Evolutionary conservation across 164 flowering plant species (phyloP).

Genomic region (Chimonanthus praecox): DNA sequence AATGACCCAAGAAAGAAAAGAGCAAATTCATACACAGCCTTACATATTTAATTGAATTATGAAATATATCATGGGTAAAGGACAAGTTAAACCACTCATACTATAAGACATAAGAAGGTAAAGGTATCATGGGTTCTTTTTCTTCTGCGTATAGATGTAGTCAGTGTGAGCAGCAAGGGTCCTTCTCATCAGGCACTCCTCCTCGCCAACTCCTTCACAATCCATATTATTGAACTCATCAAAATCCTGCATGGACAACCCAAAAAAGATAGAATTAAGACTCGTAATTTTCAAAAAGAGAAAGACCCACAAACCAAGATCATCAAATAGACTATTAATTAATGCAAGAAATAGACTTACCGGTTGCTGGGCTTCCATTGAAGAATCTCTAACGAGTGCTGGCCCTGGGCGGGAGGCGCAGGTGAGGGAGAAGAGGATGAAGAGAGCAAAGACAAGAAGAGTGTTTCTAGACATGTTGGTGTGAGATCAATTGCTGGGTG

Average conservation of each 20-base stretch:
- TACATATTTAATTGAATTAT: neutral
- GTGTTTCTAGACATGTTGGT: constrained; percentile 18
- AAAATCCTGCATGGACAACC: constrained; percentile 3
- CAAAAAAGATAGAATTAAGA: neutral
- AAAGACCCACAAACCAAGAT: neutral
- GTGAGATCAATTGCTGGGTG: neutral
- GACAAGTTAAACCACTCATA: neutral
- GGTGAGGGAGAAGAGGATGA: constrained; percentile 19
- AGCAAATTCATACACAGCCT: no score
- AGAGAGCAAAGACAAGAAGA: constrained; percentile 18
- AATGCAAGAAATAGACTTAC: neutral
- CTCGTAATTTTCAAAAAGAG: neutral
- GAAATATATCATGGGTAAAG: neutral
- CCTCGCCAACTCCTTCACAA: constrained; percentile 20
- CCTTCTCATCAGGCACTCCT: constrained; percentile 41
- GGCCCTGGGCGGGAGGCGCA: constrained; percentile 25
- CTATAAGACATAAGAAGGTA: no score
- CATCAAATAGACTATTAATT: neutral
- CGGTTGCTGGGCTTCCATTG: neutral
- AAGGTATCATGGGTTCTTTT: constrained; percentile 4
- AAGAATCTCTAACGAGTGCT: neutral
- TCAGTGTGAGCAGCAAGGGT: constrained; percentile 35
- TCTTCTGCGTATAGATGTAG: constrained; percentile 24
- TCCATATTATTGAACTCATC: constrained; percentile 1
- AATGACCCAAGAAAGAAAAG: no score